Conservation (phyloP, 495 filamentous ascomycete genomes). For the Opeltia flavorubescens region DNA sequence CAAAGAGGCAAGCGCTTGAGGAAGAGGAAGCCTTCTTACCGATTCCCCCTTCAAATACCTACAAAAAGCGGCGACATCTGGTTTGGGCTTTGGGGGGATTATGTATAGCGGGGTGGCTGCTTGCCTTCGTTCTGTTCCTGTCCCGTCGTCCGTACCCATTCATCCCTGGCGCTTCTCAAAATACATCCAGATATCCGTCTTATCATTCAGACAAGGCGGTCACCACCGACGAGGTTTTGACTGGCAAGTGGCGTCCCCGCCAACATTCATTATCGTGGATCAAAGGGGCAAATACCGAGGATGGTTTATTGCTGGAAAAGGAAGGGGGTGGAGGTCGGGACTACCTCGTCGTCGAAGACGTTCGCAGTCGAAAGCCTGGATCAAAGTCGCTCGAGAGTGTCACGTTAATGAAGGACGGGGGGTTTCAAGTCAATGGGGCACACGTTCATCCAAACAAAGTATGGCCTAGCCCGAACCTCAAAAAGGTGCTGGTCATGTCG, state of each 20-base stretch:
- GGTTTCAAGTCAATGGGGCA: slow-evolving; percentile 42
- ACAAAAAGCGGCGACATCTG: slow-evolving; percentile 46
- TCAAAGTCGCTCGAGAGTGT: slow-evolving; percentile 31
- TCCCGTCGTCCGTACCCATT: slow-evolving; percentile 49
- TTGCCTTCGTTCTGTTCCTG: slow-evolving; percentile 65
- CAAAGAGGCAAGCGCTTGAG: slow-evolving; percentile 21
- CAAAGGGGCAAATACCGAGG: slow-evolving; percentile 66
- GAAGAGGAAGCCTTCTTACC: slow-evolving; percentile 32
- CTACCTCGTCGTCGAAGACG: slow-evolving; percentile 78
- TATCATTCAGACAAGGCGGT: slow-evolving; percentile 62
- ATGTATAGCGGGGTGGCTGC: slow-evolving; percentile 63
- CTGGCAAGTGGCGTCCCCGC: slow-evolving; percentile 52
- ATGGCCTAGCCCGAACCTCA: slow-evolving; percentile 70
- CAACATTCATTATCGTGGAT: slow-evolving; percentile 79
- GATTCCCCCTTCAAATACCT: slow-evolving; percentile 28
- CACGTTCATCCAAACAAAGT: slow-evolving; percentile 38
- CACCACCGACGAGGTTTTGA: slow-evolving; percentile 66
- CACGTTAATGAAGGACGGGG: slow-evolving; percentile 58
- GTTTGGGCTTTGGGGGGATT: slow-evolving; percentile 54
- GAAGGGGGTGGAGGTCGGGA: slow-evolving; percentile 41
- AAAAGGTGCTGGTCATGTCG: slow-evolving; percentile 69
- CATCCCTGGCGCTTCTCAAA: slow-evolving; percentile 43
- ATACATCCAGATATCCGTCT: slow-evolving; percentile 49
- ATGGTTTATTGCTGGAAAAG: slow-evolving; percentile 67
- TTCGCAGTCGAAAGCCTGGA: slow-evolving; percentile 42